Percentiles rank a stretch among this genome's conserved stretches.
Evolutionary conservation across 495 filamentous ascomycete species (phyloP).

Genomic region (Aspergillus sclerotioniger): DNA sequence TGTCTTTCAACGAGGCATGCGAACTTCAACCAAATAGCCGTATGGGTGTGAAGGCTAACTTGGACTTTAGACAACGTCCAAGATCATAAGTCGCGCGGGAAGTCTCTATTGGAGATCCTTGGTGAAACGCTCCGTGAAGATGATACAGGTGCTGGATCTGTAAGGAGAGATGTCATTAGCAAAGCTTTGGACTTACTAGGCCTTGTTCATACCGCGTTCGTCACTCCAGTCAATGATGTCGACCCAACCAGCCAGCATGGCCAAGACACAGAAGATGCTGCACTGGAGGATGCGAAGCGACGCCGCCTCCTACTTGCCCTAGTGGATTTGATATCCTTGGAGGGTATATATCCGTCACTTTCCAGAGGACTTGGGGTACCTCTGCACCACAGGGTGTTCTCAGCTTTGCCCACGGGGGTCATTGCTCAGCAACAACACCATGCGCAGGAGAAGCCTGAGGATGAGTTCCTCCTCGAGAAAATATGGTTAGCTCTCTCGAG

Average conservation of each 20-base stretch:
- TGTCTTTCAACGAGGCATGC: slow-evolving; percentile 45
- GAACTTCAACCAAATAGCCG: slow-evolving; percentile 14
- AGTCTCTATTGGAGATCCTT: slow-evolving; percentile 41
- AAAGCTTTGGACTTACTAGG: slow-evolving; percentile 39
- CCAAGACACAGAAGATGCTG: slow-evolving; percentile 23
- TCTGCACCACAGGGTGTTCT: slow-evolving; percentile 52
- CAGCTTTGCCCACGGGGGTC: slow-evolving; percentile 45
- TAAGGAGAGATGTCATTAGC: slow-evolving; percentile 30
- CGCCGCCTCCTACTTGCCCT: slow-evolving; percentile 49
- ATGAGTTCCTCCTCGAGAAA: slow-evolving; percentile 32
- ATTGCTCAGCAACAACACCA: slow-evolving; percentile 37
- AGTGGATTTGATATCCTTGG: slow-evolving; percentile 53
- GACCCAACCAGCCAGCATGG: slow-evolving; percentile 1
- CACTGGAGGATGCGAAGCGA: slow-evolving; percentile 43
- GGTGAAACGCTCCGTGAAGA: slow-evolving; percentile 5
- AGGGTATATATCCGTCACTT: slow-evolving; percentile 56
- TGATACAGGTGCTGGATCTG: neutral
- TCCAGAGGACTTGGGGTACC: slow-evolving; percentile 55
- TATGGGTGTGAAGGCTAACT: slow-evolving; percentile 29
- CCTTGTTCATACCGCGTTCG: slow-evolving; percentile 40
- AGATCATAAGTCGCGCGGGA: slow-evolving; percentile 34
- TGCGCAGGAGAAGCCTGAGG: slow-evolving; percentile 22
- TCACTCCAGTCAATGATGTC: slow-evolving; percentile 22
- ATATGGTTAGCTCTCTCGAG: slow-evolving; percentile 29
- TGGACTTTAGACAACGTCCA: slow-evolving; percentile 29